Evolutionary conservation across 202 grass and related monocot species (phyloP), one percentile per base, ranked within the genome.

Genomic region (Schoenoplectus tabernaemontani): DNA sequence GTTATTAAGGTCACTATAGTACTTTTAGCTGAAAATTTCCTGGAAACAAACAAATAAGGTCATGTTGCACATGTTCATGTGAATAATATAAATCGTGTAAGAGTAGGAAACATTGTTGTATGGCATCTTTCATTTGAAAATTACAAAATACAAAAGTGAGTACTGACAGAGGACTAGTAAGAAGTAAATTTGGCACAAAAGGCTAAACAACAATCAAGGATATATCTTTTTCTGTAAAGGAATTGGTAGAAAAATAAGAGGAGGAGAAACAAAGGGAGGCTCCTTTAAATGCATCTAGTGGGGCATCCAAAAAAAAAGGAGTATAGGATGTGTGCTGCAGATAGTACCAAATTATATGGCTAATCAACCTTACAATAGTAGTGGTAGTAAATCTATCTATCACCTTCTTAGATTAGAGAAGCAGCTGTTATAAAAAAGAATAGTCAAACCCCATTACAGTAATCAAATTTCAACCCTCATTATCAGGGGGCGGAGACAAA

Each of bases 201-300:
- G 41, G 32, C 43, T 80, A 47, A 57, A 41, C 11, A 64, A 65
- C 42, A 80, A 80, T 43, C 5, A 50, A n/a, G 39, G 38, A 79
- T 33, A 73, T 63, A 7, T 23, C 36, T 51, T 65, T 65, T 48
- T 13, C 24, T 24, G 61, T 32, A 80, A 80, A 80, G 58, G 56
- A 20, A 64, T 53, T 46, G 28, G n/a, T n/a, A n/a, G 13, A 37
- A 64, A 80, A 80, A 66, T 64, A 66, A 70, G 87, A 90, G 85
- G 85, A 75, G 60, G 87, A 86, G 64, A 87, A 80, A 79, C 57
- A 84, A 93, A 9, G 57, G 90, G 83, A 90, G 83, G 90, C 83
- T 87, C 68, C 75, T 86, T 85, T 90, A 71, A n/a, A 22, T 80
- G 61, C 38, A 76, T 75, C 63, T 72, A 53, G 57, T 80, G 78